Percentiles rank a stretch among this genome's conserved stretches.
phyloP scores from a whole-genome alignment of 176 grass and related monocot species.

The Paspalum vaginatum region DNA sequence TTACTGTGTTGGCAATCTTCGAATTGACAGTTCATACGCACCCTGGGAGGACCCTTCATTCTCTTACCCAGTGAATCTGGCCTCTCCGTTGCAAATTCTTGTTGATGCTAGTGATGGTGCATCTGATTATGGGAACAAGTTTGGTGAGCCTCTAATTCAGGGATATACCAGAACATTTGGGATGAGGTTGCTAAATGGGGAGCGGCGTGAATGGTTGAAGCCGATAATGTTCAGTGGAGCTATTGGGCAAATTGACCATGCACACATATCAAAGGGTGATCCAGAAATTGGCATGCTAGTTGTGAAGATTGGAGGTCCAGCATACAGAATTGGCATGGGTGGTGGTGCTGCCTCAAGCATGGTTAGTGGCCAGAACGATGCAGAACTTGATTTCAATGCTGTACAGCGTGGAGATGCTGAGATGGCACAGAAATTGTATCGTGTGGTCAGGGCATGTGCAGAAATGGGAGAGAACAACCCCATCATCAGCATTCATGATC shows the following conservation, averaged over 20 bases:
- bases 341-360: conserved; percentile 95
- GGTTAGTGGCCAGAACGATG: conserved; percentile 93
- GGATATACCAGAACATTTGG: conserved; percentile 87
- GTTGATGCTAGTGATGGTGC: conserved; percentile 83
- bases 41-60: conserved; percentile 91
- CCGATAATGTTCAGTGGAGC: conserved; percentile 98
- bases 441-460: conserved; percentile 81
- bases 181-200: conserved; percentile 73
- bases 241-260: conserved; percentile 89
- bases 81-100: conserved; percentile 82
- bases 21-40: conserved; percentile 65
- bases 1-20: conserved; percentile 92
- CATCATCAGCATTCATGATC: conserved; percentile 97
- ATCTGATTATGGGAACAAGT: conserved; percentile 98
- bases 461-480: conserved; percentile 91
- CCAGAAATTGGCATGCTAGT: conserved; percentile 91
- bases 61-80: conserved; percentile 73
- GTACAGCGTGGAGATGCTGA: conserved; percentile 95
- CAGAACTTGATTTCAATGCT: conserved; percentile 93
- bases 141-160: conserved; percentile 91
- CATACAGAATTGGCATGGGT: conserved; percentile 96
- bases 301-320: conserved; percentile 95
- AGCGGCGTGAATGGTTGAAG: conserved; percentile 90
- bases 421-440: conserved; percentile 94
- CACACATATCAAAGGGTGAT: conserved; percentile 75